Base-by-base conservation (phyloP, 1,284 basidiomycete species). In the Phenoliferia sp. region DNA sequence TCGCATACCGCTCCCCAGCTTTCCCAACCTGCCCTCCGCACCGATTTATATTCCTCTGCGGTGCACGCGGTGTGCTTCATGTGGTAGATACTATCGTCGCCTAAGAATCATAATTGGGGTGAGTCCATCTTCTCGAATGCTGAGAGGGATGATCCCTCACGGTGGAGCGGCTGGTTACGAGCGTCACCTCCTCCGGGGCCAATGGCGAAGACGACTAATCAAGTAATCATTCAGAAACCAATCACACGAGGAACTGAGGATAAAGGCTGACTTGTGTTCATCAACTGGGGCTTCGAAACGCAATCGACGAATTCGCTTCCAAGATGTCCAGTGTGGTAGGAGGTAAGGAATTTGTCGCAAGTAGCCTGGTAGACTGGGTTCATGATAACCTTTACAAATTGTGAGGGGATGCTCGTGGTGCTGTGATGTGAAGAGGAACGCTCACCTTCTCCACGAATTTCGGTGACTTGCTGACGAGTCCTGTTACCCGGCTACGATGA, bases 111-210 rank as follows among this genome's bases (percentile, higher is more conserved):
- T 19, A 7, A 52, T 44, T 44, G 39, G 12, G 12, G 39, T 44
- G 22, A 44, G 39, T 12, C 22, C 39, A 44, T 12, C 48, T n/a
- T n/a, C n/a, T n/a, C n/a, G n/a, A n/a, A n/a, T n/a, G n/a, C 5
- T 6, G 28, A 52, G 28, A 52, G n/a, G n/a, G 19, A 26, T 19
- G n/a, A n/a, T n/a, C n/a, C 22, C 48, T 52, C 19, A 22, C 57
- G 57, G 57, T 59, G 57, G 32, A 59, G 57, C 32, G 57, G 32
- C 33, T 59, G 57, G 57, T 59, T 59, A 3, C 31, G 17, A 4
- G 57, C 57, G 31, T 59, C 57, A n/a, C 19, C 57, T 5, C 32
- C 22, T 5, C 32, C 57, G 28, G 57, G 57, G 16, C 32, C 57
- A 34, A 59, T 59, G 16, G 57, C 31, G 28, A 59, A 59, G 22